phyloP scores from a whole-genome alignment of 2,329 filamentous ascomycete genomes.

The Davidsoniella virescens region DNA sequence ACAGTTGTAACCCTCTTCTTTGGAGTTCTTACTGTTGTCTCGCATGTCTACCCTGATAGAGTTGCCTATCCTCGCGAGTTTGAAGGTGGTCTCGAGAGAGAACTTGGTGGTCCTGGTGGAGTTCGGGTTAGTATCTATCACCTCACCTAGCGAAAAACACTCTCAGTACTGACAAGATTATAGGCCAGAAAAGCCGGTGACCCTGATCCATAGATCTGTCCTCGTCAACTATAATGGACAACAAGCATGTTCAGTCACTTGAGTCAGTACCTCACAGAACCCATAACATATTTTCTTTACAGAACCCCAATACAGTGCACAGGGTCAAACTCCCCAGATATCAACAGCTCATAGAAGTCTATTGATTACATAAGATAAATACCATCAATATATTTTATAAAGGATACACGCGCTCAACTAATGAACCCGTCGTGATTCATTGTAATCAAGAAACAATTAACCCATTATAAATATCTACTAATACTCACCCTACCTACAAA shows the following conservation, averaged over 20 bases:
- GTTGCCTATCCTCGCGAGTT: constrained; percentile 54
- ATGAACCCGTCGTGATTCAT: neutral
- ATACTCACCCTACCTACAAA: too few species aligned
- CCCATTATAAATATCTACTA: too few species aligned
- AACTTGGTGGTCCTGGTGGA: constrained; percentile 55
- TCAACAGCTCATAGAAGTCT: too few species aligned
- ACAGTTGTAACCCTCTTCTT: constrained; percentile 49
- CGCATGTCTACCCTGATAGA: constrained; percentile 55
- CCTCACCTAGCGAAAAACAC: neutral
- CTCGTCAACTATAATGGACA: neutral
- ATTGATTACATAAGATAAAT: too few species aligned
- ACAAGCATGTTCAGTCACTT: neutral
- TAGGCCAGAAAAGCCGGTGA: constrained; percentile 41
- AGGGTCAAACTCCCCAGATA: neutral
- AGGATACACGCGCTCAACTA: neutral
- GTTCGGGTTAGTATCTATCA: constrained; percentile 38
- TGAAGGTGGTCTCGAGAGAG: constrained; percentile 50
- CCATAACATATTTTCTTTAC: neutral
- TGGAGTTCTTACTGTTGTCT: constrained; percentile 50
- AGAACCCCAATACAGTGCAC: constrained; percentile 2
- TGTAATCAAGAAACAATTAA: neutral
- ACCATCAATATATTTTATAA: neutral
- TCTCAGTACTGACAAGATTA: constrained; percentile 13
- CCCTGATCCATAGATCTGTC: constrained; percentile 28
- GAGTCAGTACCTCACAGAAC: too few species aligned